Evolutionary conservation across 306 rosid species (phyloP).

Genomic region (Begonia fuchsioides): DNA sequence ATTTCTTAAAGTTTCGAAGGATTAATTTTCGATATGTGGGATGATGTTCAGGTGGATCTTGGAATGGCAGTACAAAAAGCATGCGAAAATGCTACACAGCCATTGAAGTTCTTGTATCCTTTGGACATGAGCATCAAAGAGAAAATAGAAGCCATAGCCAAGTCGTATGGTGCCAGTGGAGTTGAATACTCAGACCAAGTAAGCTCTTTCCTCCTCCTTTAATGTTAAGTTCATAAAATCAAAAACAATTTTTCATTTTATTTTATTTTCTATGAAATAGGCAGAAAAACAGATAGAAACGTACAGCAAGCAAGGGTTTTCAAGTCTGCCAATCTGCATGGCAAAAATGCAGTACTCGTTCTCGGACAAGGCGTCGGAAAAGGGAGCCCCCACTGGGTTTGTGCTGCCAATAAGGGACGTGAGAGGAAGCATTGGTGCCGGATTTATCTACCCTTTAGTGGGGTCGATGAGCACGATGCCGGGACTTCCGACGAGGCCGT

Average conservation of each 20-base stretch:
- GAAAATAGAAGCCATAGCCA: slow-evolving; percentile 90
- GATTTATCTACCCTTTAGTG: slow-evolving; percentile 82
- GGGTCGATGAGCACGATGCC: slow-evolving; percentile 99
- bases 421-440: slow-evolving; percentile 90
- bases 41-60: slow-evolving; percentile 56
- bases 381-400: slow-evolving; percentile 87
- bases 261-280: slow-evolving; percentile 14
- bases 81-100: slow-evolving; percentile 62
- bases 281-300: slow-evolving; percentile 84
- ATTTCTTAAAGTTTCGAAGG: no score
- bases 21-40: no score
- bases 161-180: slow-evolving; percentile 80
- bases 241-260: background rate
- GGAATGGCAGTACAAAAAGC: slow-evolving; percentile 81
- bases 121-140: slow-evolving; percentile 61
- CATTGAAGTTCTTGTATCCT: slow-evolving; percentile 72
- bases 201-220: slow-evolving; percentile 4
- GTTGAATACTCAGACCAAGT: slow-evolving; percentile 94
- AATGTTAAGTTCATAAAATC: background rate
- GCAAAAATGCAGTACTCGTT: slow-evolving; percentile 78
- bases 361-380: slow-evolving; percentile 60
- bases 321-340: slow-evolving; percentile 88
- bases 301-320: slow-evolving; percentile 91
- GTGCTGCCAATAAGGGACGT: slow-evolving; percentile 78
- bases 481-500: slow-evolving; percentile 94